These are phyloP conservation scores for Plasmodium yoelii DNA, from an alignment of 169 alveolate species.

Conservation along the genomic window DNA sequence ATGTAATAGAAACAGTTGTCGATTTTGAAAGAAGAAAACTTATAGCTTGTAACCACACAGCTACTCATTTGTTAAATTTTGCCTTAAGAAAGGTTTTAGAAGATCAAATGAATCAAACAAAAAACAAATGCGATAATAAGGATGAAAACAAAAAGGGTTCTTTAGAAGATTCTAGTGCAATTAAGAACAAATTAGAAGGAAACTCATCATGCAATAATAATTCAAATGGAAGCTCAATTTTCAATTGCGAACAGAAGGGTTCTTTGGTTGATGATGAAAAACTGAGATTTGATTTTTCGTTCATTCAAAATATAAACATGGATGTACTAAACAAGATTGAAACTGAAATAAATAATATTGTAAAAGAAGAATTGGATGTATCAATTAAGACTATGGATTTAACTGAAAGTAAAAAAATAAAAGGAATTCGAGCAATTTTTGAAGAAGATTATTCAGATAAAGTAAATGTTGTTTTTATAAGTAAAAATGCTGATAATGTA, in stretches of 20 bases:
- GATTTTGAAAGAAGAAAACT: constrained; percentile 89
- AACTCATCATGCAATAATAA: not conserved
- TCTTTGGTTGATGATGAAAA: constrained; percentile 89
- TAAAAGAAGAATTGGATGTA: constrained; percentile 81
- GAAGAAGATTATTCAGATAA: constrained; percentile 94
- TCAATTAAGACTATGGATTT: constrained; percentile 80
- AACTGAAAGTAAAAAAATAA: constrained; percentile 83
- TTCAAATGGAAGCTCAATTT: not conserved
- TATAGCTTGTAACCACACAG: constrained; percentile 94
- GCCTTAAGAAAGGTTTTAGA: constrained; percentile 86
- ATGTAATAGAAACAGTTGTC: constrained; percentile 77
- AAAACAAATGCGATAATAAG: not conserved
- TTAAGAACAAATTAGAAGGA: not conserved
- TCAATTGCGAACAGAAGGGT: constrained; percentile 88
- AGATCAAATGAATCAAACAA: not conserved
- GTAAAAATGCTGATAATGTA: constrained; percentile 81
- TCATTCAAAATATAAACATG: constrained; percentile 80
- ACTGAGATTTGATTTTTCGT: constrained; percentile 90
- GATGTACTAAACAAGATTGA: constrained; percentile 82
- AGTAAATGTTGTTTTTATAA: constrained; percentile 93
- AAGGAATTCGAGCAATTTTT: constrained; percentile 89
- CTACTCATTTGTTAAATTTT: constrained; percentile 92
- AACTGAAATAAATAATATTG: constrained; percentile 78
- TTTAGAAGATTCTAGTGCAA: not conserved
- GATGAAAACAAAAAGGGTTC: not conserved